Base-by-base conservation (phyloP, 2,329 filamentous ascomycete genomes). In the Ophiostoma perfectum region DNA sequence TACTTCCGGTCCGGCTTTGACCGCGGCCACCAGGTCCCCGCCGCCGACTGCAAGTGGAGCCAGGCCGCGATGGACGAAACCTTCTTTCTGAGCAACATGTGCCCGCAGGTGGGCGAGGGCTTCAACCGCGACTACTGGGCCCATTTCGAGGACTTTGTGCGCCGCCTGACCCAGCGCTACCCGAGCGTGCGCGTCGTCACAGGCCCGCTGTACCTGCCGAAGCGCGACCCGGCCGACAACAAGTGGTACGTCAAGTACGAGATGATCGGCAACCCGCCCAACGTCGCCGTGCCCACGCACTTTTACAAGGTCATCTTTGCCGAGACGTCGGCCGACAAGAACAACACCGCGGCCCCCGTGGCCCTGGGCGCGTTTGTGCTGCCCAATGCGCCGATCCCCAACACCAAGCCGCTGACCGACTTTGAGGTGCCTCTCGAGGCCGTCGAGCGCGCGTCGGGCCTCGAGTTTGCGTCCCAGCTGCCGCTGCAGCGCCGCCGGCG, bases 111-210 rank as follows among this genome's bases (percentile, higher is more conserved):
- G 42, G 95, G 95, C 73, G 92, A 97, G 77, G 95, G 95, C 70
- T 99, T 99, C 84, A 99, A 99, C 81, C 86, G 95, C 66, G 95
- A 99, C 81, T 99, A 99, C 85, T 99, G 95, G 95, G 91, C 95
- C 49, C 95, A 99, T 78, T 93, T 99, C 73, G 95, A 99, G 81
- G 94, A 97, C 76, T 99, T 98, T 76, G 97, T 94, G 80, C 87
- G 95, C 9, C 83, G 92, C 18, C 82, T 99, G 72, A 94, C 93
- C 0, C 80, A 82, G 64, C 84, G 82, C 67, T 99, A 97, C 76
- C 93, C 94, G 0, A 90, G 86, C 58, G 94, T 99, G 39, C 86
- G 95, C 71, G 89, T 98, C 73, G 92, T 97, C 68, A 99, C 95
- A 0, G 95, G 95, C 0, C 95, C 95, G 2, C 80, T 99, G 60